These are phyloP conservation scores for Adiantum capillusveneris DNA, from an alignment of 75 land plant species.

Conservation along the genomic window DNA sequence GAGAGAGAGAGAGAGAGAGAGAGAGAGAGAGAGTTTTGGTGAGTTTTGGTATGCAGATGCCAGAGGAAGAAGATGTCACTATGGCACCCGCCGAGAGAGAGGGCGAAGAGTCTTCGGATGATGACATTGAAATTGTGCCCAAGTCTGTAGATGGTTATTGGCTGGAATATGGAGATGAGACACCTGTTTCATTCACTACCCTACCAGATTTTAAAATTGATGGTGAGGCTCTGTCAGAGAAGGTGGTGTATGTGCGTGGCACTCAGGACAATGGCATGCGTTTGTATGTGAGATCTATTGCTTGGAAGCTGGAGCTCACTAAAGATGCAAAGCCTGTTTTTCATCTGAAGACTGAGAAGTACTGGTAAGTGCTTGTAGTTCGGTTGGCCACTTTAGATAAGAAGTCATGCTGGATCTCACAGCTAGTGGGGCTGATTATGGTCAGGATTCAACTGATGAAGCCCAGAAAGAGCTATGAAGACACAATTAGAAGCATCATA, in stretches of 20 bases:
- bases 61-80: no score
- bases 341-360: slow-evolving; percentile 6
- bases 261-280: slow-evolving; percentile 6
- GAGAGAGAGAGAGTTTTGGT: no score
- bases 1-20: no score
- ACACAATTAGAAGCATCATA: slow-evolving; percentile 29
- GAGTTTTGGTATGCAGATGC: no score
- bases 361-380: background rate
- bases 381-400: background rate
- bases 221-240: background rate
- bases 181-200: background rate
- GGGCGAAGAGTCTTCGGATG: slow-evolving; percentile 1
- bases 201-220: background rate
- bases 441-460: slow-evolving; percentile 36
- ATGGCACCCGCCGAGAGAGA: no score
- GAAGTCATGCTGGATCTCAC: background rate
- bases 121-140: background rate
- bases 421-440: background rate
- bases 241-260: background rate
- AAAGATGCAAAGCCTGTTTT: slow-evolving; percentile 1
- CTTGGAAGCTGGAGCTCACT: background rate
- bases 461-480: slow-evolving; percentile 51
- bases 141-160: background rate
- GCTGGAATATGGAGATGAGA: slow-evolving; percentile 1
- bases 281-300: background rate